Evolutionary conservation across 2,329 filamentous ascomycete species (phyloP).

Genomic region (Aureobasidium sp.): DNA sequence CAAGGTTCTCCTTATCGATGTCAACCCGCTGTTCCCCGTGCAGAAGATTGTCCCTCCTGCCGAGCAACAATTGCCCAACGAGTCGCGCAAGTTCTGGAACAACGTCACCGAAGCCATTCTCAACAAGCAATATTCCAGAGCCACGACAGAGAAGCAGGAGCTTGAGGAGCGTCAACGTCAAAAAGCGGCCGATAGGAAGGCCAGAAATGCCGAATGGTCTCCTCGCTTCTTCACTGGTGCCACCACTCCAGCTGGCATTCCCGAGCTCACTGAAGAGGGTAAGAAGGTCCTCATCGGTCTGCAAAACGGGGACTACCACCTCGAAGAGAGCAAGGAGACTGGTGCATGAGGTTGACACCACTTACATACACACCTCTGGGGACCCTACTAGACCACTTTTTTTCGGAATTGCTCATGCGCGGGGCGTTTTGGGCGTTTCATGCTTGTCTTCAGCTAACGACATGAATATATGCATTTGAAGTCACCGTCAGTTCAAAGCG

Average conservation of each 20-base stretch:
- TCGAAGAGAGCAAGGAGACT: constrained; percentile 40
- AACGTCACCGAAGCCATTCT: constrained; percentile 80
- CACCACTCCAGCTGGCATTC: constrained; percentile 53
- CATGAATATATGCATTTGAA: background rate
- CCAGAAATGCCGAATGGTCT: constrained; percentile 61
- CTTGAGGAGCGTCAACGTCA: constrained; percentile 85
- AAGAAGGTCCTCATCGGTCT: constrained; percentile 49
- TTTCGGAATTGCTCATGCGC: constrained; percentile 6
- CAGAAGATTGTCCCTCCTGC: constrained; percentile 72
- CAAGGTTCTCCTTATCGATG: constrained; percentile 73
- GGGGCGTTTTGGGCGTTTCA: constrained; percentile 2
- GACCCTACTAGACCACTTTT: background rate
- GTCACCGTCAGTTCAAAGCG: background rate
- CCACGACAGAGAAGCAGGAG: constrained; percentile 81
- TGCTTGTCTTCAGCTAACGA: constrained; percentile 1
- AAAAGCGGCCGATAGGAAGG: constrained; percentile 73
- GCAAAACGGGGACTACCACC: constrained; percentile 44
- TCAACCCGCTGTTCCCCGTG: constrained; percentile 72
- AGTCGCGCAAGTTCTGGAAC: constrained; percentile 82
- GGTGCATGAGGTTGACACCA: constrained; percentile 24
- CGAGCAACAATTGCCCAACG: constrained; percentile 76
- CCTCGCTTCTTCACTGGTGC: constrained; percentile 78
- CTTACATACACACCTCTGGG: background rate
- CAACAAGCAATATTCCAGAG: constrained; percentile 73
- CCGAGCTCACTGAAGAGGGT: constrained; percentile 58